These are phyloP conservation scores for Aspergillus oerlinghausenensis DNA, from an alignment of 2,329 filamentous ascomycete genomes.

Conservation along the genomic window DNA sequence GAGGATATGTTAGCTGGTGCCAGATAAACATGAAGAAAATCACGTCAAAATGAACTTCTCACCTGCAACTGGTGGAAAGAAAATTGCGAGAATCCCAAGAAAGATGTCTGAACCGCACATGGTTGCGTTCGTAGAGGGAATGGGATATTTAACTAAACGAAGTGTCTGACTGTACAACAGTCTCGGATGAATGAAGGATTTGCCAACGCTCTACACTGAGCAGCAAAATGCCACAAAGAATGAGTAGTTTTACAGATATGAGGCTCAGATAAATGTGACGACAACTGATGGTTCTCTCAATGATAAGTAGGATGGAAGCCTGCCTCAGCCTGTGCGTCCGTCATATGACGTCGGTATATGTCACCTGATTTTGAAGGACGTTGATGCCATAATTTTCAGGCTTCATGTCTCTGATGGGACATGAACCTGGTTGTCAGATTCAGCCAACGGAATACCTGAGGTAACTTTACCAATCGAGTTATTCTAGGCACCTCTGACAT, in stretches of 20 bases:
- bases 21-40: neutral
- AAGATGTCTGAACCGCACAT: conserved; percentile 61
- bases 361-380: conserved; percentile 5
- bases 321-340: neutral
- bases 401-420: neutral
- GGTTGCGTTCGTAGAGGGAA: conserved; percentile 9
- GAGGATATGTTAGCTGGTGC: conserved; percentile 26
- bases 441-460: too few relatives aligned
- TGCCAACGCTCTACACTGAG: neutral
- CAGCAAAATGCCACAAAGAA: neutral
- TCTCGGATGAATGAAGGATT: neutral
- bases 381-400: neutral
- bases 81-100: conserved; percentile 55
- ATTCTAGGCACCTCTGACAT: too few relatives aligned
- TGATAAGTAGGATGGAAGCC: conserved; percentile 7
- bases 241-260: neutral
- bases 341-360: conserved; percentile 10
- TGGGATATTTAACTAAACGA: conserved; percentile 1
- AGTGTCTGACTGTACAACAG: neutral
- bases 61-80: conserved; percentile 58
- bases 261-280: neutral
- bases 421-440: too few relatives aligned
- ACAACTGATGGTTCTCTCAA: neutral
- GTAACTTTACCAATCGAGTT: too few relatives aligned
- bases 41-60: conserved; percentile 20